These are phyloP conservation scores for Fusarium falciforme DNA, from an alignment of 2,329 filamentous ascomycete genomes.

Conservation along the genomic window DNA sequence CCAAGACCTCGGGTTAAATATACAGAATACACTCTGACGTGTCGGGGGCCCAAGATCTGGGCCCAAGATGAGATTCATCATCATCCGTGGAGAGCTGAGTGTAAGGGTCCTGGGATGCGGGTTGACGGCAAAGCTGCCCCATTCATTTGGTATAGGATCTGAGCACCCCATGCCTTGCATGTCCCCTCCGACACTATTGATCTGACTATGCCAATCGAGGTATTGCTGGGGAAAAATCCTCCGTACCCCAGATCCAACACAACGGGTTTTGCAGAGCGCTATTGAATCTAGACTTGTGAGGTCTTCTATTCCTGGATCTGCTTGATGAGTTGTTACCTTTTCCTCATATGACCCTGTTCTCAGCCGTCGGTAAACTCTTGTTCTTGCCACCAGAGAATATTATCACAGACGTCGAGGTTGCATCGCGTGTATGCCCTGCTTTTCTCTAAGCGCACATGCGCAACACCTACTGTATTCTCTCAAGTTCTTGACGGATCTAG, in stretches of 20 bases:
- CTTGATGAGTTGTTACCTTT: background rate
- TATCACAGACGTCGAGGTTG: background rate
- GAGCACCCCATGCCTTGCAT: background rate
- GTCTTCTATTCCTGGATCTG: background rate
- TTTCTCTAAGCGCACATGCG: background rate
- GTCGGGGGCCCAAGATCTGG: background rate
- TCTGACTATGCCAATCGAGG: background rate
- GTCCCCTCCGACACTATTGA: background rate
- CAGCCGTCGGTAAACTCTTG: background rate
- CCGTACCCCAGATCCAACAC: background rate
- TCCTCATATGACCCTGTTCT: background rate
- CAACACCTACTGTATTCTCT: background rate
- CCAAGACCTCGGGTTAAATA: background rate
- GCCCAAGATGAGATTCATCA: background rate
- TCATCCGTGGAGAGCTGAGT: background rate
- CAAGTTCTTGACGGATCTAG: background rate
- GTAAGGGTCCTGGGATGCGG: background rate
- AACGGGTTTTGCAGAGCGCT: background rate
- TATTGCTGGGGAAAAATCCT: background rate
- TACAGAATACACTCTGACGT: background rate
- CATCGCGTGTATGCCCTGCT: background rate
- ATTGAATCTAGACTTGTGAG: background rate
- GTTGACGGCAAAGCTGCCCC: background rate
- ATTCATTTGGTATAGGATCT: background rate
- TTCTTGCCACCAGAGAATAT: background rate